A percentile compares a stretch with the other conserved stretches of the same genome.
phyloP scores from a whole-genome alignment of 768 basidiomycete species.

The Boletus edulis region DNA sequence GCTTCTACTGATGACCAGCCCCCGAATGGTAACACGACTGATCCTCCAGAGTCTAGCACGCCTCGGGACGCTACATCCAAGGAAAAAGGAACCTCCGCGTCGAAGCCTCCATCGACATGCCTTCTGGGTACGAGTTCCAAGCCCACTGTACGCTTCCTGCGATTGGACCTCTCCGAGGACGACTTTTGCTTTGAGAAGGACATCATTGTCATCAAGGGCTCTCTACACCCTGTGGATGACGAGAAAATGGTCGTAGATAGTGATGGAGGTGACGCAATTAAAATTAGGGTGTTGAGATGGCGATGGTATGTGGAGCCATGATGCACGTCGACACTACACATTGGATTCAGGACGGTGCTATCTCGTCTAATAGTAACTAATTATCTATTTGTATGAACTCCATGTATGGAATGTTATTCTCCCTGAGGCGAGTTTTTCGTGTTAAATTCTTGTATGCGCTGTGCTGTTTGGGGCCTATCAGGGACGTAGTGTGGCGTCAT shows the following conservation, averaged over 20 bases:
- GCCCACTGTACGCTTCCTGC: conserved; percentile 8
- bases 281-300: conserved; percentile 29
- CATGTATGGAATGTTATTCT: conserved; percentile 10
- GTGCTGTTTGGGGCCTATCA: too few relatives aligned
- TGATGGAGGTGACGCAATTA: conserved; percentile 7
- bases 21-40: background rate
- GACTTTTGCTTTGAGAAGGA: conserved; percentile 25
- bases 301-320: conserved; percentile 17
- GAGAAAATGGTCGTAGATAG: conserved; percentile 14
- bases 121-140: background rate
- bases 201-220: conserved; percentile 13
- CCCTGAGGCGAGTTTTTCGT: background rate
- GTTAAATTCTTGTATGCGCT: too few relatives aligned
- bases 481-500: background rate
- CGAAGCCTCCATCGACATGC: background rate
- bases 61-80: background rate
- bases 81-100: background rate
- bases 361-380: conserved; percentile 6
- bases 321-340: background rate
- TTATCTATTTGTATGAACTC: conserved; percentile 13
- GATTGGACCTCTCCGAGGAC: conserved; percentile 16
- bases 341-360: background rate
- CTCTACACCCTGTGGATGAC: background rate
- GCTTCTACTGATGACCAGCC: background rate
- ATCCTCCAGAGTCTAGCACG: background rate